Evolutionary conservation across 108 stramenopile species (phyloP), one percentile per base, ranked within the genome.

Genomic region (Skeletonema tropicum): DNA sequence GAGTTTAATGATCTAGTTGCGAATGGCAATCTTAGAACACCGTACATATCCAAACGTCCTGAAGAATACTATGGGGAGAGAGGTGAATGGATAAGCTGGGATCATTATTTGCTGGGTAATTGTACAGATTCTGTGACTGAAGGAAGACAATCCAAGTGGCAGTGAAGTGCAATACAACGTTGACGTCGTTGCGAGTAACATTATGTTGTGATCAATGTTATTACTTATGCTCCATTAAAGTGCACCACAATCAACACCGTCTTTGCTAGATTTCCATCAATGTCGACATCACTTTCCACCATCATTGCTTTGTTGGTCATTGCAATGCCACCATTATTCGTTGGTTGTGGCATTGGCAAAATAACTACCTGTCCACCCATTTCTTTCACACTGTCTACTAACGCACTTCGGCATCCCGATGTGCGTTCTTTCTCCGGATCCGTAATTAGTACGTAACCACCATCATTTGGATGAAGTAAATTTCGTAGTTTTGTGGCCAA

Each of bases 11-110:
- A 89, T 62, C 71, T 87, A 30, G 86, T 89, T 19, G 85, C 82
- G 1, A 89, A 87, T 72, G 89, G 89, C 3, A 84, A 89, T 73
- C 66, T 89, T 38, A 57, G 90, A 61, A 94, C 86, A 36, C 68
- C 88, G 1, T 90, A 88, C 60, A 90, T 94, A 63, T 89, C 90
- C 13, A 83, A 83, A 33, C 57, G 82, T n/a, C 92, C 92, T 2
- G 90, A 94, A 33, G 86, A 91, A 68, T 94, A 94, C 74, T 94
- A 90, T 66, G 85, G 82, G 0, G 60, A 64, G 46, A 72, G 75
- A 11, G 89, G 90, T 23, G 75, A 91, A 41, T 94, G 92, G 92
- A 86, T 81, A 26, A 70, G 76, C 21, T 94, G 92, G 92, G 89
- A 86, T 21, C 90, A 91, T 49, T 91, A 88, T 80, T 71, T 91